These are phyloP conservation scores for Bassia scoparia DNA, from an alignment of 148 eudicot species.

Conservation along the genomic window DNA sequence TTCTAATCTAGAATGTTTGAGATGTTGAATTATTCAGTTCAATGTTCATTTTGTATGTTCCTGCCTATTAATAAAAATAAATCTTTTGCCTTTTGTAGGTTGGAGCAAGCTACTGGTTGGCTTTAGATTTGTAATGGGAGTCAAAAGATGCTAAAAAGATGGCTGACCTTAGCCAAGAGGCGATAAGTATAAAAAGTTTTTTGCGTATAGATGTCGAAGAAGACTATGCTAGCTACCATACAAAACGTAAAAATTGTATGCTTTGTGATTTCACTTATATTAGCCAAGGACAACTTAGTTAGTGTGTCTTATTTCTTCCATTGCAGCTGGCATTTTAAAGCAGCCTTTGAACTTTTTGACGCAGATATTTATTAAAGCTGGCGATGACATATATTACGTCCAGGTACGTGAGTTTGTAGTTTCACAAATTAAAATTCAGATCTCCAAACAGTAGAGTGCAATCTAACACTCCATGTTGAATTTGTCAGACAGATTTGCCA, in stretches of 20 bases:
- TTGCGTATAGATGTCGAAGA: conserved; percentile 56
- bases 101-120: conserved; percentile 71
- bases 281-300: background rate
- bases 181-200: conserved; percentile 55
- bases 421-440: background rate
- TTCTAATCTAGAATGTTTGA: too few species aligned
- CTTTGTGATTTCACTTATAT: background rate
- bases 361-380: conserved; percentile 70
- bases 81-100: conserved; percentile 32
- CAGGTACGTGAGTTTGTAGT: conserved; percentile 36
- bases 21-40: background rate
- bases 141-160: conserved; percentile 51
- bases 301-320: background rate
- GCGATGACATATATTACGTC: conserved; percentile 73
- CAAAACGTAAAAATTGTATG: conserved; percentile 44
- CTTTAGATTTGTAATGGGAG: conserved; percentile 67
- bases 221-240: conserved; percentile 49
- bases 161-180: conserved; percentile 50
- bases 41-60: background rate
- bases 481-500: conserved; percentile 53
- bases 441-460: background rate
- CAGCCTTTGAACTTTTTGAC: conserved; percentile 63
- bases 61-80: background rate
- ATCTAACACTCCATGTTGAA: background rate
- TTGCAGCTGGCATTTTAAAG: conserved; percentile 70